A percentile compares a stretch with the other conserved stretches of the same genome.
Evolutionary conservation across 2,329 filamentous ascomycete species (phyloP).

Genomic region (Talaromyces amestolkiae): DNA sequence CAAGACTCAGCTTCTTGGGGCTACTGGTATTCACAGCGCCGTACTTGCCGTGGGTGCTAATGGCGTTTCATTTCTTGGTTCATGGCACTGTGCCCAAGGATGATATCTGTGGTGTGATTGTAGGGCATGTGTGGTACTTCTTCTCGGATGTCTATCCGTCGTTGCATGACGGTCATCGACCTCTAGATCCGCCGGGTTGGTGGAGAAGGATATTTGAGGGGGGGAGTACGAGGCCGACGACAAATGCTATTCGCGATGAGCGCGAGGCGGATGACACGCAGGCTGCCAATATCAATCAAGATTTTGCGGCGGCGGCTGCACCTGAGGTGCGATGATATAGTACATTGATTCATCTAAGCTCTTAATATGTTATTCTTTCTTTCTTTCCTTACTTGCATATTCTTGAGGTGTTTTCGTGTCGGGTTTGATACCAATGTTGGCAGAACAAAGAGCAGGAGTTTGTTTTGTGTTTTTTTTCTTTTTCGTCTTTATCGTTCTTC

Average conservation of each 20-base stretch:
- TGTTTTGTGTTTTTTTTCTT: no score
- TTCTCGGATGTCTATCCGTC: constrained; percentile 96
- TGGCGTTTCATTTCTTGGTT: constrained; percentile 87
- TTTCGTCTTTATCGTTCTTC: background rate
- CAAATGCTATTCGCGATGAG: constrained; percentile 4
- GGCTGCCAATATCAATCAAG: constrained; percentile 31
- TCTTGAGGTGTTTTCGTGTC: constrained; percentile 7
- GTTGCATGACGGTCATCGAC: constrained; percentile 77
- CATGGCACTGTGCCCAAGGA: constrained; percentile 89
- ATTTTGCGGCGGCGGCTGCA: constrained; percentile 33
- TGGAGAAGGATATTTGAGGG: constrained; percentile 81
- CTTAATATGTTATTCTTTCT: background rate
- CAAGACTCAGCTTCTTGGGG: constrained; percentile 82
- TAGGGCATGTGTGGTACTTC: constrained; percentile 97
- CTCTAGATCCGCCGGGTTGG: constrained; percentile 84
- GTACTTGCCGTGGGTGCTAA: constrained; percentile 92
- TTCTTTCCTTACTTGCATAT: constrained; percentile 7
- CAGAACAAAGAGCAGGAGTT: background rate
- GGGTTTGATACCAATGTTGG: constrained; percentile 12
- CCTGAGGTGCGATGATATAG: constrained; percentile 31
- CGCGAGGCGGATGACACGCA: constrained; percentile 24
- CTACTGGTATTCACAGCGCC: constrained; percentile 89
- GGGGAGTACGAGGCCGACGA: constrained; percentile 1
- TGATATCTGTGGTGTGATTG: constrained; percentile 90
- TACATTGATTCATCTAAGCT: background rate